These are phyloP conservation scores for Piper longum DNA, from an alignment of 164 flowering plant species.

Conservation along the genomic window DNA sequence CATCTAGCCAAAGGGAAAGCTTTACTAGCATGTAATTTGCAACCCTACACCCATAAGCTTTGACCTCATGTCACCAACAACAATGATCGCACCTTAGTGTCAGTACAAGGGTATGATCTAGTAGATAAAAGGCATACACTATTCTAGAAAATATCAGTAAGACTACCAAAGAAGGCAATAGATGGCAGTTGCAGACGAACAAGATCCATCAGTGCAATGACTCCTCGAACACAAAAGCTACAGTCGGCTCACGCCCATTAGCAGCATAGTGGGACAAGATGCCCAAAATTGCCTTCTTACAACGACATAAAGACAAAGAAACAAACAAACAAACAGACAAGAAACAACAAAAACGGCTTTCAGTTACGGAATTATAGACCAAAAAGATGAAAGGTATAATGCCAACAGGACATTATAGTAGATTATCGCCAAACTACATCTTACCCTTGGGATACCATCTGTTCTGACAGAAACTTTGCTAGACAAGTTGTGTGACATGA, in stretches of 20 bases:
- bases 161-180: conserved; percentile 74
- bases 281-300: conserved; percentile 97
- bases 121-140: conserved; percentile 21
- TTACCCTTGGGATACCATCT: conserved; percentile 72
- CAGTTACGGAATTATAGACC: conserved; percentile 60
- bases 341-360: conserved; percentile 70
- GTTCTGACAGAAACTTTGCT: conserved; percentile 38
- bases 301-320: conserved; percentile 58
- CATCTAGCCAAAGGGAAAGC: conserved; percentile 2
- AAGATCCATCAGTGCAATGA: conserved; percentile 79
- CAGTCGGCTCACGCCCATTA: conserved; percentile 98
- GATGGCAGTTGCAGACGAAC: conserved; percentile 79
- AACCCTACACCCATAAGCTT: neutral
- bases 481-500: conserved; percentile 25
- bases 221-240: conserved; percentile 91
- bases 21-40: neutral
- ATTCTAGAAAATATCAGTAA: conserved; percentile 37
- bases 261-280: conserved; percentile 92
- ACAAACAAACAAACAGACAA: conserved; percentile 84
- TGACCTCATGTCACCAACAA: neutral
- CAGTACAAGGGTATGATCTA: conserved; percentile 11
- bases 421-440: conserved; percentile 10
- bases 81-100: neutral
- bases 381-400: conserved; percentile 26
- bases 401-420: conserved; percentile 3